A percentile compares a stretch with the other conserved stretches of the same genome.
phyloP scores from a whole-genome alignment of 139 green algal species.

The Tetratostichococcus sp. region DNA sequence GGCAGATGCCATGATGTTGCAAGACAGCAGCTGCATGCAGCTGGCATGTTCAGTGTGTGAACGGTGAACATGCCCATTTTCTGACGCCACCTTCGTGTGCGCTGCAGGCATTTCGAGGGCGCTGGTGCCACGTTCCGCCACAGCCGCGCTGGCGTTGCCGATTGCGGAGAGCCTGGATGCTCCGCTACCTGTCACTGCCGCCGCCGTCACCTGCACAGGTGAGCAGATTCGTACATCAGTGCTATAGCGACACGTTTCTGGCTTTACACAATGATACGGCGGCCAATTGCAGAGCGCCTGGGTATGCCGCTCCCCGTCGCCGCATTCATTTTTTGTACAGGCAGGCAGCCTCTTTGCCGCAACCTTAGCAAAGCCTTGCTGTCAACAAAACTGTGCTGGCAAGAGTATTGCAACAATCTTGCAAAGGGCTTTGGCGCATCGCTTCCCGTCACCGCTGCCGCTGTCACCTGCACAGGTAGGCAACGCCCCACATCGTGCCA shows the following conservation, averaged over 20 bases:
- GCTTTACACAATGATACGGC: not conserved
- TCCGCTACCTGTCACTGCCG: conserved; percentile 68
- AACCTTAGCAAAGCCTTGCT: no score
- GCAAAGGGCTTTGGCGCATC: conserved; percentile 53
- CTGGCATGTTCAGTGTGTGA: not conserved
- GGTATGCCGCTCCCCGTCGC: no score
- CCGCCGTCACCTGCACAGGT: conserved; percentile 75
- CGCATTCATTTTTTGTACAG: no score
- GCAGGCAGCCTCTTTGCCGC: no score
- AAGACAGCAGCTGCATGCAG: no score
- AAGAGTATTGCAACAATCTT: no score
- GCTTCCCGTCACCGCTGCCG: conserved; percentile 71
- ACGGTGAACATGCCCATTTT: not conserved
- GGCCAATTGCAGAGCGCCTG: no score
- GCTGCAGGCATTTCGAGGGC: conserved; percentile 50
- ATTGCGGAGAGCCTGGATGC: conserved; percentile 65
- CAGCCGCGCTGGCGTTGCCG: conserved; percentile 82
- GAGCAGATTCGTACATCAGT: not conserved
- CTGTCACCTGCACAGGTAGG: conserved; percentile 70
- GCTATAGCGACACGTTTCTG: not conserved
- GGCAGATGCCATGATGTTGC: no score
- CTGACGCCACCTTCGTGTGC: not conserved
- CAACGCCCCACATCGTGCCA: not conserved
- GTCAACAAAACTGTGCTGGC: no score
- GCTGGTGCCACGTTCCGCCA: conserved; percentile 75